Base-by-base conservation (phyloP, 1,139 yeast species). In the Sugiyamaella grinbergsii region DNA sequence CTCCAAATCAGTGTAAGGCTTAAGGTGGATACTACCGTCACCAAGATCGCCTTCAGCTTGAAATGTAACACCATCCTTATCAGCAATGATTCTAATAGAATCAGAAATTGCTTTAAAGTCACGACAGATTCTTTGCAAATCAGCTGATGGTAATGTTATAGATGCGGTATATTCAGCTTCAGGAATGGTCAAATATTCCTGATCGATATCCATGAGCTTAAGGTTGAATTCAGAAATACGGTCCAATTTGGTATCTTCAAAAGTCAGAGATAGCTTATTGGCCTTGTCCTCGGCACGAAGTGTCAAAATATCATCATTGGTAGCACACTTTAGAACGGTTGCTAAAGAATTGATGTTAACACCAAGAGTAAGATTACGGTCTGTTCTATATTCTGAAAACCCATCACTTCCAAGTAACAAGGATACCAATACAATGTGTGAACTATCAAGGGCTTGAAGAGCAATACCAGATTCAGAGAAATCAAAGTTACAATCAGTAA, bases 401-500 rank as follows among this genome's bases (percentile, higher is more conserved):
- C 95, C 94, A 58, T 88, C 91, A 60, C 84, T 82, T 52, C 95
- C 96, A 61, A 93, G 85, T 64, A 87, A 80, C 62, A 93, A 76
- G 11, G 96, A 86, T 40, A 93, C 96, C 61, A 93, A 78, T 59
- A 93, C 81, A 56, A 93, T 97, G 77, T 97, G 89, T 31, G 98
- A 90, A 67, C 90, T 95, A 72, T 93, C 99, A 62, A 93, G 95
- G 19, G 98, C 98, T 74, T 93, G 98, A 20, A 94, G 94, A 16
- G 95, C 86, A 63, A 93, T 85, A 58, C 99, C 99, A 58, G 84
- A 82, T 70, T 88, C 95, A 18, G 95, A 82, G 74, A 98, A 93
- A 73, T 91, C 95, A 77, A 93, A 89, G 78, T 93, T 93, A 75
- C 97, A 93, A 63, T 90, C 79, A 66, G 87, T 87, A 58, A 93